A percentile compares a stretch with the other conserved stretches of the same genome.
These are phyloP conservation scores for Cavenderia fasciculata DNA, from an alignment of 78 protist species.

Conservation along the genomic window DNA sequence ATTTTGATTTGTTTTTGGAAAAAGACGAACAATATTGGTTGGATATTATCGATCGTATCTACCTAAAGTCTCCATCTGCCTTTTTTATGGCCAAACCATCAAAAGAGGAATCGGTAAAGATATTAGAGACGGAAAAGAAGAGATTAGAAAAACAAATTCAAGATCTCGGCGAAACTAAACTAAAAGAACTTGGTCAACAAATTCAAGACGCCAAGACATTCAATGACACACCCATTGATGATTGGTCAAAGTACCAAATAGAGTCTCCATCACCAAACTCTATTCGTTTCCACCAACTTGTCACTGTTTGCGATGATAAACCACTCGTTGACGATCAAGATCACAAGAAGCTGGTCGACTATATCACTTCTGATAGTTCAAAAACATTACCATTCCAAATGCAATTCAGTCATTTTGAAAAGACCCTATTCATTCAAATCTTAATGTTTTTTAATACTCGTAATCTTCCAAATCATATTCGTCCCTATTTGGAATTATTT, in stretches of 20 bases:
- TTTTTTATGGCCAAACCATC: conserved; percentile 34
- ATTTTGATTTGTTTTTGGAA: conserved; percentile 2
- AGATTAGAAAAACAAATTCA: conserved; percentile 24
- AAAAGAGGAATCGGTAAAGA: not conserved
- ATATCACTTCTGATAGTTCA: not conserved
- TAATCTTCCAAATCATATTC: conserved; percentile 11
- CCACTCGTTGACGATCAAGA: not conserved
- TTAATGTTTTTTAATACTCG: conserved; percentile 9
- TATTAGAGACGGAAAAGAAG: conserved; percentile 1
- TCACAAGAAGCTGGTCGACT: not conserved
- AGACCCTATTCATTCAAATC: conserved; percentile 1
- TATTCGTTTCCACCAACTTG: conserved; percentile 1
- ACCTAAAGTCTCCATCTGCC: conserved; percentile 6
- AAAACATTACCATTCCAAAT: conserved; percentile 10
- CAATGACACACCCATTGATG: conserved; percentile 5
- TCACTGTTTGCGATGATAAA: not conserved
- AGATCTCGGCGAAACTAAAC: not conserved
- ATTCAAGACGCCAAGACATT: not conserved
- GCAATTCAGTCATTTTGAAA: too few relatives aligned
- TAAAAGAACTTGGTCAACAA: conserved; percentile 17
- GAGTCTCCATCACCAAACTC: conserved; percentile 20
- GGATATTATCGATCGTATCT: not conserved
- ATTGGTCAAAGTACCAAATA: not conserved
- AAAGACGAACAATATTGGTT: conserved; percentile 21
- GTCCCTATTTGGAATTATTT: conserved; percentile 36